Percentiles rank a stretch among this genome's conserved stretches.
Evolutionary conservation across 495 filamentous ascomycete genomes (phyloP).

Genomic region (Poronia punctata): DNA sequence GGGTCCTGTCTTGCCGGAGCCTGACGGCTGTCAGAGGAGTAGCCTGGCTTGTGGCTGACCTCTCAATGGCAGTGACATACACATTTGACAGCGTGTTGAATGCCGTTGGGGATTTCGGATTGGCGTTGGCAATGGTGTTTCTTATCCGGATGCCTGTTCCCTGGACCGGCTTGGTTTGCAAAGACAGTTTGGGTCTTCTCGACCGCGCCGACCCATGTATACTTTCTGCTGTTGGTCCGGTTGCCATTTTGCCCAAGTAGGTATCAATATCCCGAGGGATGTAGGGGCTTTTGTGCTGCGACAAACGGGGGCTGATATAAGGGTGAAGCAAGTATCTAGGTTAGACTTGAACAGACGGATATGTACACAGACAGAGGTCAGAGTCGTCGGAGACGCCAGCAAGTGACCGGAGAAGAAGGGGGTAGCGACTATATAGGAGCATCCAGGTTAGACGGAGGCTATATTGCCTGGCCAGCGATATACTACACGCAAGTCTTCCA

Average conservation of each 20-base stretch:
- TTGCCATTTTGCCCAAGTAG: background rate
- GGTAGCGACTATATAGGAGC: too few species aligned
- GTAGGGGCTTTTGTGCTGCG: too few species aligned
- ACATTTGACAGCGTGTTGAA: slow-evolving; percentile 80
- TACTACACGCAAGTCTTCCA: background rate
- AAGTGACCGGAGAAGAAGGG: slow-evolving; percentile 13
- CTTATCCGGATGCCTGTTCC: slow-evolving; percentile 26
- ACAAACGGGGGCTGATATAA: too few species aligned
- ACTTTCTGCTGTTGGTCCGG: background rate
- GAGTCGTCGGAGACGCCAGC: too few species aligned
- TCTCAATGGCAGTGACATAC: slow-evolving; percentile 61
- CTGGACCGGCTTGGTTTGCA: slow-evolving; percentile 55
- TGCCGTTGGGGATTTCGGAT: slow-evolving; percentile 65
- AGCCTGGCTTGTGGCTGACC: slow-evolving; percentile 49
- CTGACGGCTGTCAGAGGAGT: slow-evolving; percentile 36
- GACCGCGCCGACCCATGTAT: slow-evolving; percentile 19
- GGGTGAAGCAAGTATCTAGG: too few species aligned
- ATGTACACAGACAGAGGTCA: too few species aligned
- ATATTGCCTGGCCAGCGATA: slow-evolving; percentile 18
- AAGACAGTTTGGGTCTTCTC: slow-evolving; percentile 69
- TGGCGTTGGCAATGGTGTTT: slow-evolving; percentile 32
- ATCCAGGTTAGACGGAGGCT: too few species aligned
- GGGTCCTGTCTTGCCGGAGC: too few species aligned
- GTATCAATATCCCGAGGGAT: too few species aligned
- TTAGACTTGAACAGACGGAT: too few species aligned